These are phyloP conservation scores for Pterocarpus santalinus DNA, from an alignment of 306 rosid species.

Conservation along the genomic window DNA sequence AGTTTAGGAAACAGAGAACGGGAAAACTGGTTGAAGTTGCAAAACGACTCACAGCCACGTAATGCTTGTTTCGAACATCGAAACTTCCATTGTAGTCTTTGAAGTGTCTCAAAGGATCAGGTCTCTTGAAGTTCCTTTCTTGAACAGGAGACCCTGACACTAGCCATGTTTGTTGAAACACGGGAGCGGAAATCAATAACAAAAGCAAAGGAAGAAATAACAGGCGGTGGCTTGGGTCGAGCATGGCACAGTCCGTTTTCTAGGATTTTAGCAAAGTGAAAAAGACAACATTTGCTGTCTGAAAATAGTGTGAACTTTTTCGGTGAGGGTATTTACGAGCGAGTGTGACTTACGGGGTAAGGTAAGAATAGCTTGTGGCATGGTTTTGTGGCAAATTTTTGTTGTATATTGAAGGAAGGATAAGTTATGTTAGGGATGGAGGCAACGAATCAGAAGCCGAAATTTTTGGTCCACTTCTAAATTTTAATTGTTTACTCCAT, in stretches of 20 bases:
- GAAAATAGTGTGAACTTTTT: constrained; percentile 47
- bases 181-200: constrained; percentile 52
- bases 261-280: constrained; percentile 29
- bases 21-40: background rate
- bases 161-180: constrained; percentile 44
- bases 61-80: constrained; percentile 66
- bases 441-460: constrained; percentile 81
- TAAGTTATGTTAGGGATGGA: constrained; percentile 51
- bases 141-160: constrained; percentile 57
- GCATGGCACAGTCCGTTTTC: constrained; percentile 51
- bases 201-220: constrained; percentile 49
- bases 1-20: background rate
- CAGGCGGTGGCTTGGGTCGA: constrained; percentile 43
- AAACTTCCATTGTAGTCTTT: constrained; percentile 68
- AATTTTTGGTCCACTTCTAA: constrained; percentile 53
- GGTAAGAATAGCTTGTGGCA: constrained; percentile 79
- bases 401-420: constrained; percentile 52
- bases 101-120: constrained; percentile 70
- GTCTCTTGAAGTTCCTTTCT: constrained; percentile 57
- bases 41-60: constrained; percentile 68
- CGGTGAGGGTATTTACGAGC: constrained; percentile 32
- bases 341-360: constrained; percentile 59
- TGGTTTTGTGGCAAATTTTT: constrained; percentile 56
- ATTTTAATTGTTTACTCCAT: background rate
- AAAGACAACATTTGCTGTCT: constrained; percentile 46